Conservation (phyloP, 768 basidiomycete species). For the Boletellus ananiceps region DNA sequence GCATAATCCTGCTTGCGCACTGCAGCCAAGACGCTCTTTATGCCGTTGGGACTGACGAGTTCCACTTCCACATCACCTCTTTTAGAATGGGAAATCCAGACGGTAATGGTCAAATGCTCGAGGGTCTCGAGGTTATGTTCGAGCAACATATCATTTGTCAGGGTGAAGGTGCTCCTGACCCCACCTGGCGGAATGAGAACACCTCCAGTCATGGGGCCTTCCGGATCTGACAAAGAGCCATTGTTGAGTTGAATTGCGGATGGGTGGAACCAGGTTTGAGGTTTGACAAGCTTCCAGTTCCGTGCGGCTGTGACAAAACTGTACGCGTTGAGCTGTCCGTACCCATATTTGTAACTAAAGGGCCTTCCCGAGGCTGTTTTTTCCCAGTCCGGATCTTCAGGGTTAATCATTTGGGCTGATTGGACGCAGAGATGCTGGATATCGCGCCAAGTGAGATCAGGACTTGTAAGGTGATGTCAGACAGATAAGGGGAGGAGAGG, state of each 20-base stretch:
- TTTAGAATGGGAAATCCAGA: slow-evolving; percentile 86
- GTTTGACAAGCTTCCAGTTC: slow-evolving; percentile 84
- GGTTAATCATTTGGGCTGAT: slow-evolving; percentile 73
- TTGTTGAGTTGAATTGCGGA: slow-evolving; percentile 63
- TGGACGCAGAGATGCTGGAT: slow-evolving; percentile 85
- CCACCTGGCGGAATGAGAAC: slow-evolving; percentile 62
- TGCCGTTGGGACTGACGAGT: slow-evolving; percentile 76
- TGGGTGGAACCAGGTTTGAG: slow-evolving; percentile 86
- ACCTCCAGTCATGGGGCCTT: slow-evolving; percentile 56
- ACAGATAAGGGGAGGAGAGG: slow-evolving; percentile 1
- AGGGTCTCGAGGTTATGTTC: slow-evolving; percentile 79
- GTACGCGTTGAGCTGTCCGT: slow-evolving; percentile 82
- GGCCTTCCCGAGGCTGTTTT: slow-evolving; percentile 47
- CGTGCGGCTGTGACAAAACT: slow-evolving; percentile 76
- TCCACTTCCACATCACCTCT: slow-evolving; percentile 95
- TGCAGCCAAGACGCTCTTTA: slow-evolving; percentile 80
- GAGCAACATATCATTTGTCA: slow-evolving; percentile 63
- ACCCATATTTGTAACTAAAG: slow-evolving; percentile 94
- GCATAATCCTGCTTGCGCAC: slow-evolving; percentile 62
- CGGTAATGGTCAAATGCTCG: slow-evolving; percentile 89
- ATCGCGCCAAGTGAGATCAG: slow-evolving; percentile 96
- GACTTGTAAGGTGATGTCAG: slow-evolving; percentile 41
- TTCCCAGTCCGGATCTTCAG: slow-evolving; percentile 94
- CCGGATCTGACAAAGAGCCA: slow-evolving; percentile 47
- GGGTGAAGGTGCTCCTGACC: slow-evolving; percentile 54